These are phyloP conservation scores for Geranomyces michiganensis DNA, from an alignment of 192 early-diverging fungal genomes.

Conservation along the genomic window DNA sequence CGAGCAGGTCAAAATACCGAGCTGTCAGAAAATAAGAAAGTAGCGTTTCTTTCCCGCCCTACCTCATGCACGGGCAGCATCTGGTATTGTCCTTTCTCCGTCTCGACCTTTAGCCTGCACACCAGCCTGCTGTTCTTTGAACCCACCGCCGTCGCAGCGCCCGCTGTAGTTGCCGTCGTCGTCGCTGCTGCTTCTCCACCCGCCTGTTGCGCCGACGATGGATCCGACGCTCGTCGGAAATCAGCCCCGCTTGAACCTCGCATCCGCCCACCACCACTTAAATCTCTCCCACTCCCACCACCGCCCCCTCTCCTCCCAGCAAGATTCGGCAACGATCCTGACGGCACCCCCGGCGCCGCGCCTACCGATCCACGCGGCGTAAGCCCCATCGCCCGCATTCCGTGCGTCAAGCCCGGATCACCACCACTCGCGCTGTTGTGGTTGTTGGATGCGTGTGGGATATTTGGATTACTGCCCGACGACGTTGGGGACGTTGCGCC, in stretches of 20 bases:
- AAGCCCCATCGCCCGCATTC: neutral
- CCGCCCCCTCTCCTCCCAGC: neutral
- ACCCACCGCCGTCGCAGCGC: neutral
- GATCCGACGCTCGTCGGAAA: neutral
- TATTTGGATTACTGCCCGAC: no score
- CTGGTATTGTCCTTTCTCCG: constrained; percentile 46
- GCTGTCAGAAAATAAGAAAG: no score
- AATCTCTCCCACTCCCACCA: neutral
- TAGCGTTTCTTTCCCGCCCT: neutral
- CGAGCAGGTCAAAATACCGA: neutral
- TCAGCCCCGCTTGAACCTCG: neutral
- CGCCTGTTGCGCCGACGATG: neutral
- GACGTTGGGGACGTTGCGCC: neutral
- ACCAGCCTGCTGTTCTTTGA: constrained; percentile 25
- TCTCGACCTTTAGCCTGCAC: constrained; percentile 51
- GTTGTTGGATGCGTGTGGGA: neutral
- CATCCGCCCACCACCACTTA: no score
- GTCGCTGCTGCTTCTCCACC: neutral
- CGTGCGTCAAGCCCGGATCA: neutral
- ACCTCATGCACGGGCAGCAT: constrained; percentile 54
- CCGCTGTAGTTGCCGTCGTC: neutral
- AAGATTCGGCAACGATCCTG: constrained; percentile 8
- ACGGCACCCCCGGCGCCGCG: neutral
- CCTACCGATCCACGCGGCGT: neutral
- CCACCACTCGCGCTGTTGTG: neutral